Percentiles rank a stretch among this genome's conserved stretches.
Conservation (phyloP, 306 rosid species). For the Vigna unguiculata region DNA sequence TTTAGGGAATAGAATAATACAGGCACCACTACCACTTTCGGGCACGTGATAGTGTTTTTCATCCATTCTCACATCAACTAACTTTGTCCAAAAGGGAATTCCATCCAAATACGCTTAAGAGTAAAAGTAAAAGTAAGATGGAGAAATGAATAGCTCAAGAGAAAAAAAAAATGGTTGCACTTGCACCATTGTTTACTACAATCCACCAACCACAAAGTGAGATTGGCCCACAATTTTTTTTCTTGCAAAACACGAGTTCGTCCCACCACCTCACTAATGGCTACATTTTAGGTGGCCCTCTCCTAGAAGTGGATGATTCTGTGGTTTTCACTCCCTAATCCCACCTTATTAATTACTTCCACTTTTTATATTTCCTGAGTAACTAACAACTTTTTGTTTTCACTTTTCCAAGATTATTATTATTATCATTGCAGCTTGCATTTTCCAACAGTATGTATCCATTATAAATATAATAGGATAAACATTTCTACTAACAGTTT, state of each 20-base stretch:
- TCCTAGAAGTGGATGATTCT: constrained; percentile 17
- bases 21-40: neutral
- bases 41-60: constrained; percentile 6
- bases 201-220: neutral
- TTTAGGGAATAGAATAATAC: neutral
- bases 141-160: neutral
- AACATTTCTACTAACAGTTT: too few species aligned
- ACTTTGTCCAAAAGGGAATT: neutral
- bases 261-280: constrained; percentile 18
- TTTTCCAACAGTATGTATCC: constrained; percentile 3
- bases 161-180: neutral
- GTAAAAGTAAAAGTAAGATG: neutral
- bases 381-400: neutral
- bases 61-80: constrained; percentile 3
- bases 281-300: constrained; percentile 6
- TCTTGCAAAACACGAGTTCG: neutral
- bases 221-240: constrained; percentile 15
- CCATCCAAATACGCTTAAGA: neutral
- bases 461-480: neutral
- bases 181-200: neutral
- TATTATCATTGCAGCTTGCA: constrained; percentile 4
- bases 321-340: constrained; percentile 17
- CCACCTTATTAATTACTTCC: neutral
- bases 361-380: constrained; percentile 3
- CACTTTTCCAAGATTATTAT: neutral